These are phyloP conservation scores for Pichia inconspicua DNA, from an alignment of 1,139 yeast genomes.

Conservation along the genomic window DNA sequence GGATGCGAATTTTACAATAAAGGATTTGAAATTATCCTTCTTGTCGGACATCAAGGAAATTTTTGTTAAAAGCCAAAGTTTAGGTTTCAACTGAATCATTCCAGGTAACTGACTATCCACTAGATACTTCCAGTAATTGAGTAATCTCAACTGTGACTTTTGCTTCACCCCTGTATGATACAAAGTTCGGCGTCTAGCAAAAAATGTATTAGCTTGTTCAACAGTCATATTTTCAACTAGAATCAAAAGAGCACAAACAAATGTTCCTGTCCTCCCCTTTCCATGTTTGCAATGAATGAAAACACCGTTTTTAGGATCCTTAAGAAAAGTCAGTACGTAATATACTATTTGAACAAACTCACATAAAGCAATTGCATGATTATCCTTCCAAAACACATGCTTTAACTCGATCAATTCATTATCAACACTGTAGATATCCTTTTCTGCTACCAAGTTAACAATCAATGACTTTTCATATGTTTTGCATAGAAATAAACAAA, in stretches of 20 bases:
- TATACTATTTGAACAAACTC: conserved; percentile 38
- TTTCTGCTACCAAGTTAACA: conserved; percentile 8
- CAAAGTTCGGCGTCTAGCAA: conserved; percentile 41
- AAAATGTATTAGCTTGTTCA: conserved; percentile 42
- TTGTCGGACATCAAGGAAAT: not conserved
- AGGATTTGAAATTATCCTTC: not conserved
- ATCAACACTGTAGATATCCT: not conserved
- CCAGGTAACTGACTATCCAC: not conserved
- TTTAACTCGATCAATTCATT: not conserved
- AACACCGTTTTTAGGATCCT: conserved; percentile 39
- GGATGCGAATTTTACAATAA: not conserved
- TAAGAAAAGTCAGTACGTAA: conserved; percentile 36
- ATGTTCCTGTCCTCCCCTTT: conserved; percentile 82
- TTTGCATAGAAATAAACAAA: not conserved
- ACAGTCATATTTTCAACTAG: conserved; percentile 32
- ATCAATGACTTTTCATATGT: not conserved
- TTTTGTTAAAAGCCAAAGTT: not conserved
- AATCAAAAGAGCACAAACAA: conserved; percentile 67
- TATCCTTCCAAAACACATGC: conserved; percentile 41
- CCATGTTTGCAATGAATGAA: conserved; percentile 88
- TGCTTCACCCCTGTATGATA: conserved; percentile 65
- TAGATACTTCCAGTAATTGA: conserved; percentile 40
- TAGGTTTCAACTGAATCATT: not conserved
- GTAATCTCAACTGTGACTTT: conserved; percentile 57
- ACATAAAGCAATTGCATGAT: conserved; percentile 62